Base-by-base conservation (phyloP, 306 rosid genomes). In the Cucurbita maxima region DNA sequence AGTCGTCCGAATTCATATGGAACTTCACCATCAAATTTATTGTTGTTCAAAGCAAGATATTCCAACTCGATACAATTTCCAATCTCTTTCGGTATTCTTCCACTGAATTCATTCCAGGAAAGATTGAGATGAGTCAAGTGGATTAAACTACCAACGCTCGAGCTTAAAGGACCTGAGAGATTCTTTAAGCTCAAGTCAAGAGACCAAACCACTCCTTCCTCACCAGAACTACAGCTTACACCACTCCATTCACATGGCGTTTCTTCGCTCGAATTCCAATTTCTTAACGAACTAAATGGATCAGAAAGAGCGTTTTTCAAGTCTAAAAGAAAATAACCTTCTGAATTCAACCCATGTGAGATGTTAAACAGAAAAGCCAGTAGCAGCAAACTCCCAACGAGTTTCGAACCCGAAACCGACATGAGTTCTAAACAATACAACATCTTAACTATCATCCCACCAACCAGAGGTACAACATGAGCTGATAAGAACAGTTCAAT, bases 201-300 rank as follows among this genome's bases (percentile, higher is more conserved):
- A 56, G 88, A 83, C 76, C 37, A 43, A 16, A 94, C 91, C 61
- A 81, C 84, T 3, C 85, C 84, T 74, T 66, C 80, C 44, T 56
- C 45, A 75, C 60, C 86, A 63, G 76, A 54, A 76, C 79, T 75
- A 78, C 99, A 94, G 67, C 72, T 77, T 16, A 94, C 92, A 66
- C 96, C 97, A 53, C 30, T n/a, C 99, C 99, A 95, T 69, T 76
- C 52, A 50, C 99, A 95, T 0, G 99, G 99, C 41, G 91, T 84
- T 77, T 76, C 80, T 64, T 95, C 97, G 75, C 80, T 57, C 54
- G 84, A 60, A 51, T 83, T 79, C 99, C 97, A 95, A 61, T 80
- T 85, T 53, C 47, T 36, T 79, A 95, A 75, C 57, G 0, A 1
- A 78, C 83, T 54, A 55, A 15, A 43, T 4, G 74, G 77, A 79